A percentile compares a stretch with the other conserved stretches of the same genome.
phyloP scores from a whole-genome alignment of 768 basidiomycete genomes.

The Boletus rubescentipes region DNA sequence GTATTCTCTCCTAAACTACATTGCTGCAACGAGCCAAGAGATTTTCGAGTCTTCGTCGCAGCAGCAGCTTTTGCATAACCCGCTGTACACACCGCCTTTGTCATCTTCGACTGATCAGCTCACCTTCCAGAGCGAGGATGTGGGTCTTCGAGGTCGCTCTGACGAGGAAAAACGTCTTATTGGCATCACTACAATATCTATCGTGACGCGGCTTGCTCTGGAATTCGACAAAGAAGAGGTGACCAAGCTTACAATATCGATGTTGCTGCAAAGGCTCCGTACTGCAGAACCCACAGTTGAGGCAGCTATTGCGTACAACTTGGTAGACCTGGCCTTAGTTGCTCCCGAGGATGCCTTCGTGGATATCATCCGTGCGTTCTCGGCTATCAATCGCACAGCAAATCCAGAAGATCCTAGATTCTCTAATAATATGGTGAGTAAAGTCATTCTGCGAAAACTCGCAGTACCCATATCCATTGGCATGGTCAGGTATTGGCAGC shows the following conservation, averaged over 20 bases:
- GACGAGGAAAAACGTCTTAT: slow-evolving; percentile 85
- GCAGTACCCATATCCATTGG: not conserved
- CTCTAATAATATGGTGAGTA: slow-evolving; percentile 82
- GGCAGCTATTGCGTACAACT: slow-evolving; percentile 87
- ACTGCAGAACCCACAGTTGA: slow-evolving; percentile 86
- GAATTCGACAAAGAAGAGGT: slow-evolving; percentile 89
- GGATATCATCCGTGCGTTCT: slow-evolving; percentile 85
- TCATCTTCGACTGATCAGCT: slow-evolving; percentile 43
- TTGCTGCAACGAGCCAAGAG: slow-evolving; percentile 81
- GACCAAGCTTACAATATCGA: slow-evolving; percentile 84
- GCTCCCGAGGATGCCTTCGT: slow-evolving; percentile 75
- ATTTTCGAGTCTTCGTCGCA: slow-evolving; percentile 53
- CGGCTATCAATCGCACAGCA: slow-evolving; percentile 79
- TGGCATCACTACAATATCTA: slow-evolving; percentile 88
- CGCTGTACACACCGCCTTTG: slow-evolving; percentile 35
- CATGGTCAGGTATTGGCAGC: slow-evolving; percentile 73
- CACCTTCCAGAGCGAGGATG: slow-evolving; percentile 58
- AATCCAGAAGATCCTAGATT: slow-evolving; percentile 86
- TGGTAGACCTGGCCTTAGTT: slow-evolving; percentile 84
- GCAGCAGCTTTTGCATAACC: slow-evolving; percentile 42
- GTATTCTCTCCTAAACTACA: slow-evolving; percentile 94
- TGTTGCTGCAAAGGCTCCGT: slow-evolving; percentile 85
- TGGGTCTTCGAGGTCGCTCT: slow-evolving; percentile 62
- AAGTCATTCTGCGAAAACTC: not conserved
- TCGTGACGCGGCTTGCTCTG: slow-evolving; percentile 82